A percentile compares a stretch with the other conserved stretches of the same genome.
Evolutionary conservation across 495 filamentous ascomycete genomes (phyloP).

Genomic region (Tuber magnatum): DNA sequence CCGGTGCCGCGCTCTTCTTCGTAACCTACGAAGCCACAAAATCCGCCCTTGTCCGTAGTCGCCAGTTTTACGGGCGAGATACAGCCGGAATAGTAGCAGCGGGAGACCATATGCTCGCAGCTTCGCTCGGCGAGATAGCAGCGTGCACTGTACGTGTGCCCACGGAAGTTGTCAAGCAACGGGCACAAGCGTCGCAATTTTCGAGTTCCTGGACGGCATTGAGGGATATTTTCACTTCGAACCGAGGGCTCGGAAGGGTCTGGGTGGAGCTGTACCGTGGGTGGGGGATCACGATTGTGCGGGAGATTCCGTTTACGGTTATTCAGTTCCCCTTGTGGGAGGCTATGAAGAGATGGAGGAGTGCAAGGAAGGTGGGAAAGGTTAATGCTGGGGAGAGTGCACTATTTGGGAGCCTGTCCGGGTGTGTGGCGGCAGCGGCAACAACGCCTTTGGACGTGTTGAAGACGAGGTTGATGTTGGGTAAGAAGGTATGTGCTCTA

Average conservation of each 20-base stretch:
- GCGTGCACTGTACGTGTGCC: constrained; percentile 89
- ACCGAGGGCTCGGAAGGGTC: constrained; percentile 53
- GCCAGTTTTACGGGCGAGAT: constrained; percentile 9
- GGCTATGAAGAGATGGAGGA: constrained; percentile 59
- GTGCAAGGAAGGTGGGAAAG: constrained; percentile 37
- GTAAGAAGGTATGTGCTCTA: constrained; percentile 44
- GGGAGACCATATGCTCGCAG: constrained; percentile 73
- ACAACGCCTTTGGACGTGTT: constrained; percentile 94
- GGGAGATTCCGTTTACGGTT: constrained; percentile 94
- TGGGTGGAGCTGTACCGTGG: constrained; percentile 83
- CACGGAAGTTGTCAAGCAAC: constrained; percentile 94
- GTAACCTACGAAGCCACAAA: constrained; percentile 88
- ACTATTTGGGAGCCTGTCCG: constrained; percentile 74
- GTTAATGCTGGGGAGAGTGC: constrained; percentile 72
- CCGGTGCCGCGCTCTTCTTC: constrained; percentile 97
- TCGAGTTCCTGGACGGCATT: constrained; percentile 57
- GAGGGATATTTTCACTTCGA: constrained; percentile 56
- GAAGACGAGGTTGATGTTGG: constrained; percentile 94
- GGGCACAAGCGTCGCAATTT: constrained; percentile 77
- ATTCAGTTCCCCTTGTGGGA: constrained; percentile 98
- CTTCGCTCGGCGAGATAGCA: constrained; percentile 78
- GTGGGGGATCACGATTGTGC: constrained; percentile 81
- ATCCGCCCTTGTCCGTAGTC: constrained; percentile 45
- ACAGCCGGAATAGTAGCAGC: constrained; percentile 36
- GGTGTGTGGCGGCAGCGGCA: constrained; percentile 75